phyloP scores from a whole-genome alignment of 768 basidiomycete genomes.

The Lyophyllum atratum region DNA sequence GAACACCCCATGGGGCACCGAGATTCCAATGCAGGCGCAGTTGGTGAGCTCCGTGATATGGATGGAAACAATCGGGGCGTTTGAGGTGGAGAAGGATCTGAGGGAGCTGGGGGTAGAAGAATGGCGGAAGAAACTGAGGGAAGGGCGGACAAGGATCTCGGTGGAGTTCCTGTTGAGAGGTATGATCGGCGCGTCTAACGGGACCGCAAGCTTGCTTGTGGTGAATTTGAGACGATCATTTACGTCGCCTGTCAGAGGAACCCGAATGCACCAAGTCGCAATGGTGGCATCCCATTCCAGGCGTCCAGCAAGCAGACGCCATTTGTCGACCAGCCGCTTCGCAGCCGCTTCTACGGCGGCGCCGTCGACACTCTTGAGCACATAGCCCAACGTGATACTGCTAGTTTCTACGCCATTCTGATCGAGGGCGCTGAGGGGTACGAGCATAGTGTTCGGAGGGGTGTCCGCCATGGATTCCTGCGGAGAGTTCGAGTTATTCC shows the following conservation, averaged over 20 bases:
- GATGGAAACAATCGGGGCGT: slow-evolving; percentile 8
- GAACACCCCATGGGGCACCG: slow-evolving; percentile 5
- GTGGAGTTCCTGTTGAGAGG: neutral
- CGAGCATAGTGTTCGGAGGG: neutral
- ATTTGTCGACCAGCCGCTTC: slow-evolving; percentile 7
- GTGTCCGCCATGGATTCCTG: neutral
- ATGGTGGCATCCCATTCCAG: neutral
- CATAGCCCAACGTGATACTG: slow-evolving; percentile 5
- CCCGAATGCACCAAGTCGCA: slow-evolving; percentile 2
- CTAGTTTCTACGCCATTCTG: slow-evolving; percentile 1
- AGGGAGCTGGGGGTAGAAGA: slow-evolving; percentile 1
- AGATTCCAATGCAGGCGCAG: slow-evolving; percentile 5
- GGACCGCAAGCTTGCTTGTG: neutral
- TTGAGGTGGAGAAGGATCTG: neutral
- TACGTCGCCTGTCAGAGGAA: neutral
- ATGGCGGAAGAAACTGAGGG: slow-evolving; percentile 7
- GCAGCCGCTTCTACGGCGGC: slow-evolving; percentile 1
- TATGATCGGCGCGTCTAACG: slow-evolving; percentile 1
- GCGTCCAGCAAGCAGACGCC: slow-evolving; percentile 11
- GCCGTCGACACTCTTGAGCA: slow-evolving; percentile 1
- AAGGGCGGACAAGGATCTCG: neutral
- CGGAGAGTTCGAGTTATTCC: too few species aligned
- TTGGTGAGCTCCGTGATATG: slow-evolving; percentile 5
- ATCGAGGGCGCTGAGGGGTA: slow-evolving; percentile 6
- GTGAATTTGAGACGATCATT: slow-evolving; percentile 2